Evolutionary conservation across 768 basidiomycete genomes (phyloP).

Genomic region (Tephrocybe sp.): DNA sequence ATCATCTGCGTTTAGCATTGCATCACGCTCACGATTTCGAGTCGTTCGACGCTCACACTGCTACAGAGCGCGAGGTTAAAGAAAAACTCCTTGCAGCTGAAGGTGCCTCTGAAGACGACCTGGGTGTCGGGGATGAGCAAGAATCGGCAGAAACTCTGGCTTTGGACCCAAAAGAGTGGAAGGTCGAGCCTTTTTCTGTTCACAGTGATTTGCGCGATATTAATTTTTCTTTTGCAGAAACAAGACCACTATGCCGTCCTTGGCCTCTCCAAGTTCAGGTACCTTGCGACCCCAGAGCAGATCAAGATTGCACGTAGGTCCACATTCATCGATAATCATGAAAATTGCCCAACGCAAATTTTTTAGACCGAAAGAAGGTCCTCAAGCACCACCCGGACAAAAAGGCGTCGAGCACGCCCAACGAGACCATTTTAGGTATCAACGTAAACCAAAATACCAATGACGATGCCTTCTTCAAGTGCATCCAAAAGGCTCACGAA

Average conservation of each 20-base stretch:
- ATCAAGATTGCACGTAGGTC: constrained; percentile 96
- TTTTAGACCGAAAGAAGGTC: constrained; percentile 94
- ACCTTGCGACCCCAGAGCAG: constrained; percentile 84
- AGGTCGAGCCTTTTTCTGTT: constrained; percentile 47
- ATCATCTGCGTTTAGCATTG: constrained; percentile 73
- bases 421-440: constrained; percentile 40
- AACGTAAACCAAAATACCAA: constrained; percentile 79
- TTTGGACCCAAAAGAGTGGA: constrained; percentile 98
- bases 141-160: constrained; percentile 69
- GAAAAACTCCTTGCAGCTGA: constrained; percentile 47
- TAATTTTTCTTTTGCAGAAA: constrained; percentile 60
- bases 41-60: constrained; percentile 71
- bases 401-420: constrained; percentile 52
- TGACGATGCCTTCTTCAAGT: constrained; percentile 99
- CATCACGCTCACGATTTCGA: constrained; percentile 80
- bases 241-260: constrained; percentile 99
- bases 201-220: neutral
- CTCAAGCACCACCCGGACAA: constrained; percentile 98
- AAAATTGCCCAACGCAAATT: neutral
- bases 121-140: constrained; percentile 90
- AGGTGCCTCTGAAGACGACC: constrained; percentile 74
- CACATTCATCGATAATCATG: constrained; percentile 4
- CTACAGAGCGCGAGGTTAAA: constrained; percentile 37
- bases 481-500: constrained; percentile 96
- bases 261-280: constrained; percentile 88